These are phyloP conservation scores for Malus hybrid DNA, from an alignment of 331 rosid species.

Conservation along the genomic window DNA sequence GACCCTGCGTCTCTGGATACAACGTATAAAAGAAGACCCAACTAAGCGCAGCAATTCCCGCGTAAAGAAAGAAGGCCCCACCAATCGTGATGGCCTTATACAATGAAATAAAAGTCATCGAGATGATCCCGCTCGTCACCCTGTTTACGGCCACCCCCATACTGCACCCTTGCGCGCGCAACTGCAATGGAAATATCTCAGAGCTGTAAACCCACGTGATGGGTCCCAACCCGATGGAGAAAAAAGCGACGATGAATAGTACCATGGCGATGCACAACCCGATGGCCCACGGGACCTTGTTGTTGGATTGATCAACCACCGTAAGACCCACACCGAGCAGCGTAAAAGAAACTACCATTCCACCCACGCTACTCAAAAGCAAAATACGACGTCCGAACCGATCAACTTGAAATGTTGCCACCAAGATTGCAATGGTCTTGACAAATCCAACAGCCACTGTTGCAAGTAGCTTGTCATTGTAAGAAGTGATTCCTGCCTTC, in stretches of 20 bases:
- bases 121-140: no score
- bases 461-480: neutral
- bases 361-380: constrained; percentile 37
- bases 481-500: constrained; percentile 39
- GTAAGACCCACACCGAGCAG: constrained; percentile 33
- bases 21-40: constrained; percentile 16
- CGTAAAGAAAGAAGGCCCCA: no score
- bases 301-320: constrained; percentile 14
- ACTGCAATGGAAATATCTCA: constrained; percentile 14
- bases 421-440: constrained; percentile 41
- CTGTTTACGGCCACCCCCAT: neutral
- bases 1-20: constrained; percentile 26
- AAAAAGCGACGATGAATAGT: constrained; percentile 6
- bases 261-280: constrained; percentile 17
- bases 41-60: neutral
- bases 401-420: constrained; percentile 49
- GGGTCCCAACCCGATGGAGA: constrained; percentile 25
- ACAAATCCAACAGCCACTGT: constrained; percentile 1
- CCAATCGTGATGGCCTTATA: no score
- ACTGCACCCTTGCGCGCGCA: constrained; percentile 25
- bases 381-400: constrained; percentile 53
- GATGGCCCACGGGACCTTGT: constrained; percentile 39
- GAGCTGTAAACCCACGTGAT: constrained; percentile 18
- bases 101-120: no score
- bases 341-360: constrained; percentile 37